Evolutionary conservation across 2,329 filamentous ascomycete species (phyloP).

Genomic region (Aureobasidium sp.): DNA sequence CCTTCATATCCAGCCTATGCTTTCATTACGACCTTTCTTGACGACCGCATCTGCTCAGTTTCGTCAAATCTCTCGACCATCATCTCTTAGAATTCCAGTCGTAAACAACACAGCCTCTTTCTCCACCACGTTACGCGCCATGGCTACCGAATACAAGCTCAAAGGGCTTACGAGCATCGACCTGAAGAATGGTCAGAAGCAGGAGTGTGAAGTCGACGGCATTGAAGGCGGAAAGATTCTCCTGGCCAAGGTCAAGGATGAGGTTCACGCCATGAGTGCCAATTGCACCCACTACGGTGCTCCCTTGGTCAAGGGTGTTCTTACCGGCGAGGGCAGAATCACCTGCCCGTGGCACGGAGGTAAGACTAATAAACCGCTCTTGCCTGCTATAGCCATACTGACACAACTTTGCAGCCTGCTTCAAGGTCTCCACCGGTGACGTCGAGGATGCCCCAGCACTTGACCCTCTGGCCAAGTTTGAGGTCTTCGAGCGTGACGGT

Average conservation of each 20-base stretch:
- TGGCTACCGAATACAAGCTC: conserved; percentile 52
- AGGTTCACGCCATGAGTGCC: conserved; percentile 70
- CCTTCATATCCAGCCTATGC: conserved; percentile 8
- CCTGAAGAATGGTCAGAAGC: conserved; percentile 73
- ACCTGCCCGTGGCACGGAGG: conserved; percentile 97
- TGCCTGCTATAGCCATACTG: conserved; percentile 11
- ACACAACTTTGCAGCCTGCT: conserved; percentile 78
- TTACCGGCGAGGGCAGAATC: conserved; percentile 73
- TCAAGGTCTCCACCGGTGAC: conserved; percentile 81
- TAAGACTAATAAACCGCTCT: conserved; percentile 35
- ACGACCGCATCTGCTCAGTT: conserved; percentile 10
- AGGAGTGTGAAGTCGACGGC: conserved; percentile 85
- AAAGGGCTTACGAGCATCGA: conserved; percentile 70
- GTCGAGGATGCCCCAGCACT: conserved; percentile 91
- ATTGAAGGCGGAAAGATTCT: conserved; percentile 80
- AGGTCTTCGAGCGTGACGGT: conserved; percentile 72
- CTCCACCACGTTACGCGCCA: conserved; percentile 26
- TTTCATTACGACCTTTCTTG: conserved; percentile 14
- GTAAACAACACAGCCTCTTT: conserved; percentile 17
- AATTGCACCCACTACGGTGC: conserved; percentile 92
- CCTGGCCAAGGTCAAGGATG: conserved; percentile 68
- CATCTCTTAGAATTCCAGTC: background rate
- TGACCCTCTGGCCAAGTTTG: conserved; percentile 77
- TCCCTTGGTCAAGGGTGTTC: conserved; percentile 75
- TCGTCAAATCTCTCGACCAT: conserved; percentile 9